Base-by-base conservation (phyloP, 2,329 filamentous ascomycete species). In the Exutisphaerella laricina region DNA sequence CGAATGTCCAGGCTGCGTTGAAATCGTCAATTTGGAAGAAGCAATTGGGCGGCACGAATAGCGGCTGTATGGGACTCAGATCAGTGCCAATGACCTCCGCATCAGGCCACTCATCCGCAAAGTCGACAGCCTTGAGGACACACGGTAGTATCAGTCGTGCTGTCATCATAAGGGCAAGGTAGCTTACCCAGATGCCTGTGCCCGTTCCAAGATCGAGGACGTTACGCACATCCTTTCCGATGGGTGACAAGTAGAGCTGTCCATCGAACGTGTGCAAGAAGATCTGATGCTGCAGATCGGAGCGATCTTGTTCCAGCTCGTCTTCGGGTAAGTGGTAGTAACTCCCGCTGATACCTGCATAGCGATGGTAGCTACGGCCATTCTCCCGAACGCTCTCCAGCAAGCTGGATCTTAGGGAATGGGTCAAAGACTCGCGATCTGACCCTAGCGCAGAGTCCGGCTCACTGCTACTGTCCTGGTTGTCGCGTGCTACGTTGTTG, bases 161-260 rank as follows among this genome's bases (percentile, higher is more conserved):
- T n/a, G n/a, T n/a, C n/a, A n/a, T n/a, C n/a, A n/a, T n/a, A n/a
- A n/a, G n/a, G n/a, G n/a, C n/a, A n/a, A n/a, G n/a, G n/a, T n/a
- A n/a, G 12, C 23, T 26, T 26, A 43, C 45, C 46, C 49, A 51
- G 6, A 50, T 54, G n/a, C 51, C 63, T 8, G 42, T 53, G 7
- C 70, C 71, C 1, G 70, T 74, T 7, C 70, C 72, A 13, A 74
- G 52, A 51, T 75, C 73, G 12, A 75, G 61, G 12, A 74, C 67
- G 17, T 66, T 61, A 22, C 63, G 59, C 1, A 66, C 64, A 12
- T 60, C 57, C 6, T 49, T 31, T n/a, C 31, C 34, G 8, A 71
- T 54, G 1, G 72, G 71, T 3, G 66, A 67, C 3, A 67, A 55
- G 48, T 67, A 65, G n/a, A 74, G 60, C 17, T 46, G 43, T 12